Evolutionary conservation across 2,329 filamentous ascomycete species (phyloP).

Genomic region (Alternaria alternata): DNA sequence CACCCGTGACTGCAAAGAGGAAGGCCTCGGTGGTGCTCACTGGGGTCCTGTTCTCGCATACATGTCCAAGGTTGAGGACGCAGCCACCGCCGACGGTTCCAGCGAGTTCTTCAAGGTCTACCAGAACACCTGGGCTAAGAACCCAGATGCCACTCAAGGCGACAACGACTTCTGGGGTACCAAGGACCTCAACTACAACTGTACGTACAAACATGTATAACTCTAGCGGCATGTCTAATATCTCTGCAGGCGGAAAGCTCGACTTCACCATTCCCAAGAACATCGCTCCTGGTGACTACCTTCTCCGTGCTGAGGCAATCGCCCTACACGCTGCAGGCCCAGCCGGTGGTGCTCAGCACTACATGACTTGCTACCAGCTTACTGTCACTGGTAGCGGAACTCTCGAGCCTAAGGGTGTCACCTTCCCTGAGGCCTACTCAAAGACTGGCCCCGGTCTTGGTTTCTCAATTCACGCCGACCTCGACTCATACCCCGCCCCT

Average conservation of each 20-base stretch:
- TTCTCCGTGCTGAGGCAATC: constrained; percentile 57
- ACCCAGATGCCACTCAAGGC: constrained; percentile 48
- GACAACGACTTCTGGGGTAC: constrained; percentile 53
- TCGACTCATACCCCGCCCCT: constrained; percentile 53
- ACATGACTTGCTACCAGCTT: constrained; percentile 57
- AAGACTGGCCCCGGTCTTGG: constrained; percentile 53
- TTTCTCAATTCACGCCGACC: constrained; percentile 53
- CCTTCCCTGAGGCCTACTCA: constrained; percentile 57
- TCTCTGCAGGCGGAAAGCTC: constrained; percentile 28
- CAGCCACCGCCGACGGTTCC: constrained; percentile 54
- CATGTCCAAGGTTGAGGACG: constrained; percentile 53
- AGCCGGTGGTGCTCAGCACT: constrained; percentile 55
- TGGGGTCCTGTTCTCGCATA: constrained; percentile 64
- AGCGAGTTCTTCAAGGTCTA: constrained; percentile 61
- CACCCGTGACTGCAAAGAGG: constrained; percentile 30
- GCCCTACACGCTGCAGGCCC: constrained; percentile 54
- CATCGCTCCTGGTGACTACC: constrained; percentile 54
- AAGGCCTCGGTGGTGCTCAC: constrained; percentile 52
- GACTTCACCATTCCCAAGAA: constrained; percentile 50
- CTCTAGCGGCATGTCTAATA: not conserved
- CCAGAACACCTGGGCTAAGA: constrained; percentile 50
- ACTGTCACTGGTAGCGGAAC: constrained; percentile 49
- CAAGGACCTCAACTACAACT: constrained; percentile 54
- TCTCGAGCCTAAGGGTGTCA: constrained; percentile 53
- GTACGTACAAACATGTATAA: constrained; percentile 1